Evolutionary conservation across 2,329 filamentous ascomycete species (phyloP).

Genomic region (Endothia cerciana): DNA sequence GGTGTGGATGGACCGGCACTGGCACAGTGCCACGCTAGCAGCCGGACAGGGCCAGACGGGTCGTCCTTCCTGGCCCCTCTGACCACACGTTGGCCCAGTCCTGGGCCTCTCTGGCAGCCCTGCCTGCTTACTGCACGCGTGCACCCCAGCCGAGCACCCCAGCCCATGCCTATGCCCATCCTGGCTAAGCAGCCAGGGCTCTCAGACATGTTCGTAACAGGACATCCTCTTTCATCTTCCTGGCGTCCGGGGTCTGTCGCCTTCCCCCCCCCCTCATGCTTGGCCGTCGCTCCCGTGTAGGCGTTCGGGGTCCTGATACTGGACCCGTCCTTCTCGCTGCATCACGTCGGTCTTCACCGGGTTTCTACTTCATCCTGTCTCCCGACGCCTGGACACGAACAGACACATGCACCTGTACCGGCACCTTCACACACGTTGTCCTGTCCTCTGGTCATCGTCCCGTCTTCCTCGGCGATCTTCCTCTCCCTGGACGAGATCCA

Average conservation of each 20-base stretch:
- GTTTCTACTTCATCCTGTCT: conserved; percentile 28
- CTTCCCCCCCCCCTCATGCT: neutral
- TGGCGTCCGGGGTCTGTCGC: conserved; percentile 5
- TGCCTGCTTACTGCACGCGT: neutral
- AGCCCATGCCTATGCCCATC: conserved; percentile 16
- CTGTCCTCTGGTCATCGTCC: conserved; percentile 20
- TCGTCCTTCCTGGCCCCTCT: neutral
- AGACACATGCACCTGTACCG: neutral
- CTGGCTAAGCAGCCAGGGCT: conserved; percentile 21
- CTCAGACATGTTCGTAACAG: conserved; percentile 28
- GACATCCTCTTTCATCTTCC: conserved; percentile 10
- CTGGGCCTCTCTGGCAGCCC: neutral
- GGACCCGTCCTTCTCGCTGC: conserved; percentile 15
- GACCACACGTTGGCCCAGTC: neutral
- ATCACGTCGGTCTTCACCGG: conserved; percentile 17
- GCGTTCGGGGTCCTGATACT: conserved; percentile 7
- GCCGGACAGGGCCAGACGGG: conserved; percentile 2
- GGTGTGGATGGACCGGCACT: conserved; percentile 6
- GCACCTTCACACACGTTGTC: neutral
- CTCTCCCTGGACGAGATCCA: conserved; percentile 12
- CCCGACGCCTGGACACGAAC: no score
- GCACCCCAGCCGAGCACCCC: neutral
- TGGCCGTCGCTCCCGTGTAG: neutral
- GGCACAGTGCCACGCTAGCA: neutral
- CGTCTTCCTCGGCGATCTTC: conserved; percentile 21